Evolutionary conservation across 768 basidiomycete genomes (phyloP), one percentile per base, ranked within the genome.

Genomic region (Auricularia auricula-judae): DNA sequence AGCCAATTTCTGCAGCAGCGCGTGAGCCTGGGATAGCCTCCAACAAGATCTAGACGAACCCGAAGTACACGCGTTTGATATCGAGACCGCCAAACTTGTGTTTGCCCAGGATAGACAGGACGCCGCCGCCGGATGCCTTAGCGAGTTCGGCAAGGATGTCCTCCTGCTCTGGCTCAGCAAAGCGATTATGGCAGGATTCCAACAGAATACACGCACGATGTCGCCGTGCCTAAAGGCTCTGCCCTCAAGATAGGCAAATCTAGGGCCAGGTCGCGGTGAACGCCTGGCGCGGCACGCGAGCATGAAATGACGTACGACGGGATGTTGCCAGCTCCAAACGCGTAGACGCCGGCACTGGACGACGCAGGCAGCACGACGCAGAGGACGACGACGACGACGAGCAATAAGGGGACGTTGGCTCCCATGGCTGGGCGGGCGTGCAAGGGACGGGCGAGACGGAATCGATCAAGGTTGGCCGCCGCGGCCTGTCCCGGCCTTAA

Each of bases 141-240:
- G 81, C 70, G 7, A 89, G 72, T 36, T 86, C 82, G n/a, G 79
- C 73, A 2, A 91, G 78, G 0, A 81, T 74, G 73, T 90, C 87
- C 78, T 90, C 90, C 87, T 92, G 74, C 51, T 65, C 39, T 12
- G 65, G 36, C 65, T 70, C 34, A 72, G 65, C 68, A 71, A 23
- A 34, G 18, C 10, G 43, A 34, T 43, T 18, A 71, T 8, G 71
- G 73, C 44, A 73, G 74, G 14, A 74, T 74, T 29, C 29, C 29
- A 29, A 29, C 29, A 29, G 10, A 1, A 66, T 65, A 47, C 71
- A 69, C 74, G 69, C 77, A 79, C 82, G 64, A 97, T 93, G 74
- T 97, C 93, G 53, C 94, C 94, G 72, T 97, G 93, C 59, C 92
- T 78, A 75, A 90, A 91, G 1, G 89, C 89, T 67, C 81, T 85